Evolutionary conservation across 495 filamentous ascomycete species (phyloP).

Genomic region (Parathielavia hyrcaniae): DNA sequence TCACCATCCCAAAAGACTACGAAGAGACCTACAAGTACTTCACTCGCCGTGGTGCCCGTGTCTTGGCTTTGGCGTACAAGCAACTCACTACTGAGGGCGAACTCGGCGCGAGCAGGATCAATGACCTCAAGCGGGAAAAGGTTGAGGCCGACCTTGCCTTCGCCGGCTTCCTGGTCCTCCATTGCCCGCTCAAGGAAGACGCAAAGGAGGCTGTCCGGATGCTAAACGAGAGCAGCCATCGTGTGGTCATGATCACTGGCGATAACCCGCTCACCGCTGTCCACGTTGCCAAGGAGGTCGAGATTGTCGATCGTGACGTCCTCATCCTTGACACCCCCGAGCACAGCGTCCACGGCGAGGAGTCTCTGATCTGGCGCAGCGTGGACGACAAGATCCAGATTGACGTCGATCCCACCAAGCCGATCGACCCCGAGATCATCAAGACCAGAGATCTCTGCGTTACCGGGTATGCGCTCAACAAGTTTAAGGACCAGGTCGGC

Average conservation of each 20-base stretch:
- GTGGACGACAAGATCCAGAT: conserved; percentile 85
- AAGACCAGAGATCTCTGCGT: conserved; percentile 88
- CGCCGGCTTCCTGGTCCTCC: conserved; percentile 91
- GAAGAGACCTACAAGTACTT: conserved; percentile 99
- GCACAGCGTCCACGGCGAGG: conserved; percentile 66
- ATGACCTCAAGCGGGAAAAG: conserved; percentile 86
- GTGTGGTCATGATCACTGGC: conserved; percentile 98
- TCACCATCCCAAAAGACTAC: conserved; percentile 75
- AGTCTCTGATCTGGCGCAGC: conserved; percentile 86
- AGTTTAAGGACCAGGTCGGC: conserved; percentile 73
- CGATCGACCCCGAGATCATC: conserved; percentile 75
- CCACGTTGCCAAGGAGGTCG: conserved; percentile 90
- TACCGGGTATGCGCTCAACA: conserved; percentile 87
- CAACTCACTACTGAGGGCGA: conserved; percentile 75
- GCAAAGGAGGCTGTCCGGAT: conserved; percentile 88
- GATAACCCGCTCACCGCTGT: conserved; percentile 96
- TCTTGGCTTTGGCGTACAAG: conserved; percentile 90
- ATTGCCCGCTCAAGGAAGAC: conserved; percentile 94
- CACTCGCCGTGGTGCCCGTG: conserved; percentile 87
- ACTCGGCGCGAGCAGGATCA: conserved; percentile 74
- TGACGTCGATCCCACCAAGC: conserved; percentile 77
- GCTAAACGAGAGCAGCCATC: conserved; percentile 98
- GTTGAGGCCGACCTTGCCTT: conserved; percentile 80
- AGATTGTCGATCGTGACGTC: conserved; percentile 95
- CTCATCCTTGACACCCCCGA: conserved; percentile 93